phyloP scores from a whole-genome alignment of 179 eudicot genomes.

The Vitellaria paradoxa region DNA sequence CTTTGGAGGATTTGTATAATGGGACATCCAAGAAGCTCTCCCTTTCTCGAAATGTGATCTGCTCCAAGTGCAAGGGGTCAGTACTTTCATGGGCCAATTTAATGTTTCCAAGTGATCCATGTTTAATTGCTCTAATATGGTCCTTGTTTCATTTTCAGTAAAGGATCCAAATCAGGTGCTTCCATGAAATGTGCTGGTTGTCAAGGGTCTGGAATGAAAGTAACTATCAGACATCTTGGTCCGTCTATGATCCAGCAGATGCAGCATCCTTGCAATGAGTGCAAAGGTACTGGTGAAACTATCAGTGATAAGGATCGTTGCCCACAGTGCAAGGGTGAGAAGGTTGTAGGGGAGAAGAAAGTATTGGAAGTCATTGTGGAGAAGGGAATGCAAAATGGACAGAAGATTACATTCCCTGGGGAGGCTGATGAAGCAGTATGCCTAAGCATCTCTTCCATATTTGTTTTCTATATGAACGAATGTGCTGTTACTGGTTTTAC shows the following conservation, averaged over 20 bases:
- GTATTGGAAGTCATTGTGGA: constrained; percentile 35
- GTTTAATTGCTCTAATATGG: not conserved
- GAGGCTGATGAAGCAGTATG: constrained; percentile 55
- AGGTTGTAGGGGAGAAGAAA: constrained; percentile 34
- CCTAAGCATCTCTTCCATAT: not conserved
- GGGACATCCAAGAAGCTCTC: constrained; percentile 39
- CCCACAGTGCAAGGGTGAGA: constrained; percentile 33
- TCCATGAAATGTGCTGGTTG: constrained; percentile 46
- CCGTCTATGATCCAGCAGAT: constrained; percentile 39
- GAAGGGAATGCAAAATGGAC: constrained; percentile 55
- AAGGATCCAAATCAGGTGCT: constrained; percentile 50
- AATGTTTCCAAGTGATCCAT: not conserved
- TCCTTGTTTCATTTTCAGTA: constrained; percentile 20
- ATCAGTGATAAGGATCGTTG: constrained; percentile 33
- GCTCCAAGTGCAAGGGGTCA: constrained; percentile 36
- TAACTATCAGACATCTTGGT: constrained; percentile 26
- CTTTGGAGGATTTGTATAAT: constrained; percentile 29
- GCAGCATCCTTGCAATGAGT: constrained; percentile 40
- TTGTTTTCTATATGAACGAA: not conserved
- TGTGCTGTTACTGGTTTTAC: not conserved
- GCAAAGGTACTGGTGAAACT: constrained; percentile 30
- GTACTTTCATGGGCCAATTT: not conserved
- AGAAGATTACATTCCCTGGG: constrained; percentile 47
- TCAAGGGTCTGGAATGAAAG: constrained; percentile 46
- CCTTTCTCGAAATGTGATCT: constrained; percentile 29